Base-by-base conservation (phyloP, 148 eudicot species). In the Vaccinium corymbosum region DNA sequence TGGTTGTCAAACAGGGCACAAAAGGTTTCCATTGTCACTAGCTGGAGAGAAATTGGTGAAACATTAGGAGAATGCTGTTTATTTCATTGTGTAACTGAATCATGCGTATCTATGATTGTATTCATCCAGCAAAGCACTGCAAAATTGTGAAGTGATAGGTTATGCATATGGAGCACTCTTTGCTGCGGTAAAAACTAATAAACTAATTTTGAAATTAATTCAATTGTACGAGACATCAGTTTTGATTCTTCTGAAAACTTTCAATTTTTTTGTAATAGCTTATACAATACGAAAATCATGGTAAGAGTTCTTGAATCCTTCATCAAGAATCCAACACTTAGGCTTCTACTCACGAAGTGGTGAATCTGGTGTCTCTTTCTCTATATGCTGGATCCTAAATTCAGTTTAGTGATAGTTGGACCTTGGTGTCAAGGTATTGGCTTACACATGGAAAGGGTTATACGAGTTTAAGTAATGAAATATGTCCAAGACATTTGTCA, bases 301-400 rank as follows among this genome's bases (percentile, higher is more conserved):
- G 27, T 12, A 22, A n/a, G 17, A 32, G 38, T 27, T 38, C 19
- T 19, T 22, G 7, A 22, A 13, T 25, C 42, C 7, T 77, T 78
- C 19, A 78, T 52, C 17, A 78, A 52, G 17, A 78, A 50, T 52
- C 42, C 61, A 25, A 8, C 2, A 5, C 50, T 7, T 51, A 25
- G 20, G 22, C 62, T 27, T 78, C 57, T 78, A 79, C 66, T 79
- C 14, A 27, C 20, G 10, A 68, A 59, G 42, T 50, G 25, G 80
- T 29, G 66, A 32, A 68, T 11, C 73, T 68, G 42, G 42, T 68
- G 38, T 79, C 48, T 49, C 61, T 68, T 81, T 81, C 35, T 20
- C 68, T 2, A 81, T 81, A 25, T 27, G 16, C 17, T 81, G 51
- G 50, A 81, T 81, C 12, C 48, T 50, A 25, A 27, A 81, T 76